Conservation (phyloP, 1,139 yeast species). For the Pichia sp. region DNA sequence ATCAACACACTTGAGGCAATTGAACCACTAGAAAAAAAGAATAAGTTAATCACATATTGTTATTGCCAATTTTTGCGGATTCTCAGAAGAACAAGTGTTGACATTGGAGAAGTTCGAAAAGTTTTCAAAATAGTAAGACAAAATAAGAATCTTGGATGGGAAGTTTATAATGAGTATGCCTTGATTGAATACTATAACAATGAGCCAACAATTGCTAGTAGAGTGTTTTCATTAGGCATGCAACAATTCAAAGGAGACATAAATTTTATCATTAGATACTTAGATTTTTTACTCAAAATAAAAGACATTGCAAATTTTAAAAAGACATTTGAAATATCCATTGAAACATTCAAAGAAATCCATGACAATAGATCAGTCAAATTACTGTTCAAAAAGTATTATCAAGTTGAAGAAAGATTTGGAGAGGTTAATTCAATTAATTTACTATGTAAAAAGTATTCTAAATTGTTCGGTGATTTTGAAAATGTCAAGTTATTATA, state of each 20-base stretch:
- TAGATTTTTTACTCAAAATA: slow-evolving; percentile 62
- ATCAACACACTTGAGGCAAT: slow-evolving; percentile 35
- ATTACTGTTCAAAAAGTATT: slow-evolving; percentile 42
- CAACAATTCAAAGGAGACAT: slow-evolving; percentile 49
- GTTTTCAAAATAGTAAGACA: slow-evolving; percentile 56
- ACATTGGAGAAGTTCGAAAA: slow-evolving; percentile 62
- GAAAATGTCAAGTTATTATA: background rate
- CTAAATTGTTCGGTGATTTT: slow-evolving; percentile 41
- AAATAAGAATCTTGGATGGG: slow-evolving; percentile 54
- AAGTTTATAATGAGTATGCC: slow-evolving; percentile 77
- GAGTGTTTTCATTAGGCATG: slow-evolving; percentile 76
- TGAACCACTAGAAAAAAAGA: slow-evolving; percentile 23
- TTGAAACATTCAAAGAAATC: slow-evolving; percentile 34
- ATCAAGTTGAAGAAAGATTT: slow-evolving; percentile 42
- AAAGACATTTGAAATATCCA: slow-evolving; percentile 68
- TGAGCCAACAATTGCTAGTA: slow-evolving; percentile 61
- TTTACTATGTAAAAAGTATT: slow-evolving; percentile 60
- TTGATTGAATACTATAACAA: slow-evolving; percentile 66
- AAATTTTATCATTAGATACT: slow-evolving; percentile 59
- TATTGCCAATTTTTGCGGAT: slow-evolving; percentile 56
- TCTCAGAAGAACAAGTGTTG: slow-evolving; percentile 52
- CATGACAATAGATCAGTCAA: slow-evolving; percentile 34
- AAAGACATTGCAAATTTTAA: slow-evolving; percentile 80
- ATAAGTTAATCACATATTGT: slow-evolving; percentile 40
- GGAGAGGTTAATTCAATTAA: slow-evolving; percentile 66